Base-by-base conservation (phyloP, 495 filamentous ascomycete genomes). In the Lepidopterella palustris region DNA sequence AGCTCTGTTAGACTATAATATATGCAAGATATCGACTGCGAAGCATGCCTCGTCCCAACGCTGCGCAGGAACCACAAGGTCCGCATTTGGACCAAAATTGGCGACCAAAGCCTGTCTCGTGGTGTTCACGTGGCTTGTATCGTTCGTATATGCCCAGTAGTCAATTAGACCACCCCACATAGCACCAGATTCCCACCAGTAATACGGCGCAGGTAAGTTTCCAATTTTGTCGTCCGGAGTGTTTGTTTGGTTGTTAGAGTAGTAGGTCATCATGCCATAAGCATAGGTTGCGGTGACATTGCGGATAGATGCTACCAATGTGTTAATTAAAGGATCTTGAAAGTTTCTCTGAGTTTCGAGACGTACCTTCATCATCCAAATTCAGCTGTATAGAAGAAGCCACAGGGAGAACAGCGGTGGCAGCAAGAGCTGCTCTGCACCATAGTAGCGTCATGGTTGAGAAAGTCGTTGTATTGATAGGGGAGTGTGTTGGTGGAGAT, bases 261-360 rank as follows among this genome's bases (percentile, higher is more conserved):
- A 70, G 51, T 58, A 59, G 0, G 59, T 62, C 78, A 84, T 84
- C 61, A 81, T 73, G 4, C 72, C 77, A 47, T 70, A 73, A 5
- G 81, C 80, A 25, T 82, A 66, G 4, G 76, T 77, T 42, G 73
- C 71, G 29, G 80, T 69, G 5, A 79, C 79, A 53, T 70, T 72
- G 45, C 70, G 72, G 57, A 84, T 73, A 0, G 81, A 84, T 15
- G 64, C 77, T 80, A 61, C 20, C 15, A 6, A 42, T 28, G 13
- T 21, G 35, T 62, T 24, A 57, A 32, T 39, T 29, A 11, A 8
- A 29, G 2, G 6, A 1, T 5, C n/a, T 21, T 23, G 4, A 20
- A 20, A 8, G 0, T 3, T 25, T 8, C 20, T 4, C 35, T 42
- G 10, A 42, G 35, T 11, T 3, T 42, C 13, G 13, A 42, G 35